Percentiles rank a stretch among this genome's conserved stretches.
Conservation (phyloP, 305 asterid genomes). For the Fraxinus sp. region DNA sequence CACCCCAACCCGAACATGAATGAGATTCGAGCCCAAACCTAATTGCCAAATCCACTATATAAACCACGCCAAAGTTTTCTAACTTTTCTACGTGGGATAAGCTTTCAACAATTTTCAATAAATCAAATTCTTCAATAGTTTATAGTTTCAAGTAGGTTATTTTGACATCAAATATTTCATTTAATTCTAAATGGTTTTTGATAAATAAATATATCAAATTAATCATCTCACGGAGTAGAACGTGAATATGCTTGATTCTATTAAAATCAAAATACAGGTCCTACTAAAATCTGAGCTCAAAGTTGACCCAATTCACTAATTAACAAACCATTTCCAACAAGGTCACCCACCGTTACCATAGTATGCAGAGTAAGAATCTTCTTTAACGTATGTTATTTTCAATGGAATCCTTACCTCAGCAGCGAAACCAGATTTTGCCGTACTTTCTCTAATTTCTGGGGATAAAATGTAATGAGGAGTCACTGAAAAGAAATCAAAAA, state of each 20-base stretch:
- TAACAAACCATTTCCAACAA: no score
- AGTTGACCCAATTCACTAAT: no score
- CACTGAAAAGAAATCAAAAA: slow-evolving; percentile 73
- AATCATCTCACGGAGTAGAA: no score
- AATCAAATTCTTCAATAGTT: no score
- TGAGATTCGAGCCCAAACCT: no score
- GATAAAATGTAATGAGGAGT: slow-evolving; percentile 60
- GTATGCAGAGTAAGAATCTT: not conserved
- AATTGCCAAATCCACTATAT: not conserved
- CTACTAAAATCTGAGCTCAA: no score
- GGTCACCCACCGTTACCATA: not conserved
- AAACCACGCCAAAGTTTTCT: not conserved
- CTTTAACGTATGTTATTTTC: not conserved
- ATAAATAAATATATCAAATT: no score
- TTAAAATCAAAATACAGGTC: no score
- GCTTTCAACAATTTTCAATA: not conserved
- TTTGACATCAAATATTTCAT: no score
- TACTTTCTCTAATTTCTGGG: slow-evolving; percentile 50
- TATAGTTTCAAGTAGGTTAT: no score
- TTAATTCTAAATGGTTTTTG: no score
- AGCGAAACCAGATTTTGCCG: slow-evolving; percentile 63
- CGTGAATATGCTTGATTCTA: no score
- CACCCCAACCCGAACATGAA: not conserved
- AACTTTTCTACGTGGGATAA: not conserved
- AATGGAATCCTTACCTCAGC: slow-evolving; percentile 52